phyloP scores from a whole-genome alignment of 169 alveolate genomes.

The Plasmodium relictum region DNA sequence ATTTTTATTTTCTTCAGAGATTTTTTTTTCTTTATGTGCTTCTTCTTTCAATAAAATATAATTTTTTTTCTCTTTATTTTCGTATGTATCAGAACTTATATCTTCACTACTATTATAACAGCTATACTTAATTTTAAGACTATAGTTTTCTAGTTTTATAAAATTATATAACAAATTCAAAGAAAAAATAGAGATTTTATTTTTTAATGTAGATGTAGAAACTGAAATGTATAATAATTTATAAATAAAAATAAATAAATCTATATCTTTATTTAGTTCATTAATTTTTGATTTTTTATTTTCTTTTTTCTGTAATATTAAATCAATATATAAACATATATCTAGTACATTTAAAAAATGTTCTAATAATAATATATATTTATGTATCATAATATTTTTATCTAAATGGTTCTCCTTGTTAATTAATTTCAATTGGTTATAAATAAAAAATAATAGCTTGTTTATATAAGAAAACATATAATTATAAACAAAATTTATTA shows the following conservation, averaged over 20 bases:
- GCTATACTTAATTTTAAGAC: conserved; percentile 25
- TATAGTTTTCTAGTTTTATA: conserved; percentile 22
- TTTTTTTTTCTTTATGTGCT: not conserved
- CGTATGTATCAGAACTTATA: not conserved
- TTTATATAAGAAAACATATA: conserved; percentile 25
- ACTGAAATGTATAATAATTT: conserved; percentile 42
- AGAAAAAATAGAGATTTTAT: conserved; percentile 44
- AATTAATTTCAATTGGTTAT: conserved; percentile 2
- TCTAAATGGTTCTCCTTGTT: not conserved
- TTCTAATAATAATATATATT: conserved; percentile 32
- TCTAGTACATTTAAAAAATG: conserved; percentile 37
- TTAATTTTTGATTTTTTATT: conserved; percentile 2
- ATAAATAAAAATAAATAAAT: conserved; percentile 42
- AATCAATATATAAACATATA: conserved; percentile 43
- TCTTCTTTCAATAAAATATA: conserved; percentile 28
- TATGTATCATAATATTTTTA: conserved; percentile 11
- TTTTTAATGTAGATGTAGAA: conserved; percentile 37
- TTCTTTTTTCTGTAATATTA: conserved; percentile 28
- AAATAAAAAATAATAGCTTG: conserved; percentile 45
- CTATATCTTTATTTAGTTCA: conserved; percentile 30
- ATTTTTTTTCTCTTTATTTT: conserved; percentile 2
- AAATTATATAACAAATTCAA: conserved; percentile 50
- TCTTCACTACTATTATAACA: conserved; percentile 22
- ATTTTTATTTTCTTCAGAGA: conserved; percentile 14
- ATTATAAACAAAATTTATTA: conserved; percentile 38